phyloP scores from a whole-genome alignment of 352 stramenopile genomes.

The Pythium utonaiense region DNA sequence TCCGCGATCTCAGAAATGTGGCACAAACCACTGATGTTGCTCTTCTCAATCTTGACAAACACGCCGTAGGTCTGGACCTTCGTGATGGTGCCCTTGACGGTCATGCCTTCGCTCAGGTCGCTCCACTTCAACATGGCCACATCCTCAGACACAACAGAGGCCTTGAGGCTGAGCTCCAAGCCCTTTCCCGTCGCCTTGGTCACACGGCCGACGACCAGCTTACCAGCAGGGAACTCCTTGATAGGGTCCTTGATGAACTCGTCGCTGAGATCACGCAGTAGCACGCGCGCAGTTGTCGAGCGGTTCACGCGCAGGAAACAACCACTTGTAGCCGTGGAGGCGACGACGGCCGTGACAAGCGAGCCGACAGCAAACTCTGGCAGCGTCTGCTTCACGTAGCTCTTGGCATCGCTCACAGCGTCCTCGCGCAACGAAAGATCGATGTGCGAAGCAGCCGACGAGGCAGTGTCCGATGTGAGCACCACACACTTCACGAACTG shows the following conservation, averaged over 20 bases:
- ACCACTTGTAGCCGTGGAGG: constrained; percentile 88
- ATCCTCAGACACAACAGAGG: constrained; percentile 90
- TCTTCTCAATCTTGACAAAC: constrained; percentile 95
- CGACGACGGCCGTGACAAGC: constrained; percentile 89
- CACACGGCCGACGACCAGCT: constrained; percentile 93
- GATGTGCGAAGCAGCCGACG: constrained; percentile 33
- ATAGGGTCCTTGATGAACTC: constrained; percentile 92
- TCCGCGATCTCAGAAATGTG: constrained; percentile 96
- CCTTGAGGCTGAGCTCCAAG: constrained; percentile 93
- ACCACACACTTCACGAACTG: constrained; percentile 77
- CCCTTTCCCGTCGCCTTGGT: constrained; percentile 81
- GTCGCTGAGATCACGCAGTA: constrained; percentile 95
- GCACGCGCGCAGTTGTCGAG: constrained; percentile 82
- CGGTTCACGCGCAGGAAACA: constrained; percentile 94
- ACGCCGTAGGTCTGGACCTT: constrained; percentile 95
- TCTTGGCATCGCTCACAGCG: constrained; percentile 44
- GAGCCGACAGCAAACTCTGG: constrained; percentile 60
- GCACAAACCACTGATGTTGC: constrained; percentile 92
- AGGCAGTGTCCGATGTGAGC: constrained; percentile 32
- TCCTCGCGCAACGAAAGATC: constrained; percentile 77
- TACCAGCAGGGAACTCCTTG: constrained; percentile 88
- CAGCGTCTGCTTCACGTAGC: constrained; percentile 48
- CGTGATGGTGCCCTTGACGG: constrained; percentile 94
- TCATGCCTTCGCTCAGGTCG: constrained; percentile 88
- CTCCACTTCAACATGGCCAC: constrained; percentile 82